Conservation (phyloP, 257 asterid species). For the Vinca minor region DNA sequence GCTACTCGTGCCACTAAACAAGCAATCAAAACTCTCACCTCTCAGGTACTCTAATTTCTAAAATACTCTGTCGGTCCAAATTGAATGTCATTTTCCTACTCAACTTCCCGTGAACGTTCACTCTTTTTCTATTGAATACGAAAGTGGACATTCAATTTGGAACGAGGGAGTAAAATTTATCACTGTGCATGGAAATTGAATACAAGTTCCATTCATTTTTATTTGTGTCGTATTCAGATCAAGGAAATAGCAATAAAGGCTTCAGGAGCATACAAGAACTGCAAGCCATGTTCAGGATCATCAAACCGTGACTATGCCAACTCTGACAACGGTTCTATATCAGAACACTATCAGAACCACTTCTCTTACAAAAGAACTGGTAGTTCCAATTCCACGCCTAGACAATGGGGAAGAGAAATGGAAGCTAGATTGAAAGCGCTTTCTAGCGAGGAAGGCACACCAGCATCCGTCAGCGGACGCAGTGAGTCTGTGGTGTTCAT, state of each 20-base stretch:
- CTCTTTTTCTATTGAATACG: too few relatives aligned
- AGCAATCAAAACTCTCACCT: constrained; percentile 64
- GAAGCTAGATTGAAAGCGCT: constrained; percentile 60
- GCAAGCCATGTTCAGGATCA: constrained; percentile 86
- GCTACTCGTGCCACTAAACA: constrained; percentile 55
- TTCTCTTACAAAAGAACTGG: constrained; percentile 62
- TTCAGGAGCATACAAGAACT: constrained; percentile 84
- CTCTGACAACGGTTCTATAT: constrained; percentile 56
- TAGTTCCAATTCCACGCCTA: constrained; percentile 49
- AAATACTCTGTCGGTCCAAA: not conserved
- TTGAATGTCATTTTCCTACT: too few relatives aligned
- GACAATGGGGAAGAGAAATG: constrained; percentile 52
- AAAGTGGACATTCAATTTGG: too few relatives aligned
- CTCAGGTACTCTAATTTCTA: constrained; percentile 41
- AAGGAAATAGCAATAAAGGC: constrained; percentile 93
- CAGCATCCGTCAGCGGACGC: constrained; percentile 80
- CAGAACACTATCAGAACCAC: constrained; percentile 51
- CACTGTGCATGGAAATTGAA: not conserved
- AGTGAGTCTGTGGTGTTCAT: constrained; percentile 57
- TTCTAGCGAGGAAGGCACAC: constrained; percentile 82
- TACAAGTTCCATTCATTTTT: not conserved
- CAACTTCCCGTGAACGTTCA: too few relatives aligned
- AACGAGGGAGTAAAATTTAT: too few relatives aligned
- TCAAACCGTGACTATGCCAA: constrained; percentile 40
- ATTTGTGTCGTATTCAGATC: constrained; percentile 38